Evolutionary conservation across 495 filamentous ascomycete species (phyloP).

Genomic region (Articulospora tetracladia): DNA sequence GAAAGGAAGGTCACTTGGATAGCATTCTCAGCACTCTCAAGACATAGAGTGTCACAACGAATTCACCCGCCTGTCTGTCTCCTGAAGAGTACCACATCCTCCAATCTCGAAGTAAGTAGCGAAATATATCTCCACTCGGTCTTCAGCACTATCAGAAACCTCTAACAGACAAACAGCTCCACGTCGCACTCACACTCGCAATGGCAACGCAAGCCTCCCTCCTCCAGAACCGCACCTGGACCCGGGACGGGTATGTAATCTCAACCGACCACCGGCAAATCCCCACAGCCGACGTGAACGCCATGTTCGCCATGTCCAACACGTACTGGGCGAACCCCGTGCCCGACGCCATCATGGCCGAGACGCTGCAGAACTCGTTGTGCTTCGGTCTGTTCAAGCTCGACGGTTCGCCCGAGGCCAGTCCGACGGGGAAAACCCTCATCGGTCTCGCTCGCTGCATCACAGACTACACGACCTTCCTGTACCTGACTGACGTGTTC

Average conservation of each 20-base stretch:
- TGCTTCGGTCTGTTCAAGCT: slow-evolving; percentile 49
- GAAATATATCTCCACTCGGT: too few relatives aligned
- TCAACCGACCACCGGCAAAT: slow-evolving; percentile 47
- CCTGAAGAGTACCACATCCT: too few relatives aligned
- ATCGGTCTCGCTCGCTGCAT: slow-evolving; percentile 60
- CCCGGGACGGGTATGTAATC: slow-evolving; percentile 25
- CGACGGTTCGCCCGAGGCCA: slow-evolving; percentile 22
- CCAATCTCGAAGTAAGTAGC: too few relatives aligned
- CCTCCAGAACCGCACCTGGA: slow-evolving; percentile 5
- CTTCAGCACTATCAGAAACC: too few relatives aligned
- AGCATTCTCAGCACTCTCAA: too few relatives aligned
- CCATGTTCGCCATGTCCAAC: slow-evolving; percentile 42
- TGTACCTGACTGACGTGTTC: slow-evolving; percentile 66
- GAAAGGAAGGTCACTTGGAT: too few relatives aligned
- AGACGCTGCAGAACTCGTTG: slow-evolving; percentile 44
- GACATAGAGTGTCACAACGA: too few relatives aligned
- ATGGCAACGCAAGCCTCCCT: background rate
- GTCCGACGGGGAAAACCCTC: background rate
- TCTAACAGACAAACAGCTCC: background rate
- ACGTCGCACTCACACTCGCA: background rate
- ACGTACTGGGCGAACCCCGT: slow-evolving; percentile 51
- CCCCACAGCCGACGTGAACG: slow-evolving; percentile 41
- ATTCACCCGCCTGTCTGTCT: too few relatives aligned
- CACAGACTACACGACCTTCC: slow-evolving; percentile 61
- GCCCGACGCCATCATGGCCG: slow-evolving; percentile 30